Evolutionary conservation across 2,329 filamentous ascomycete genomes (phyloP).

Genomic region (Pseudogymnoascus sp.): DNA sequence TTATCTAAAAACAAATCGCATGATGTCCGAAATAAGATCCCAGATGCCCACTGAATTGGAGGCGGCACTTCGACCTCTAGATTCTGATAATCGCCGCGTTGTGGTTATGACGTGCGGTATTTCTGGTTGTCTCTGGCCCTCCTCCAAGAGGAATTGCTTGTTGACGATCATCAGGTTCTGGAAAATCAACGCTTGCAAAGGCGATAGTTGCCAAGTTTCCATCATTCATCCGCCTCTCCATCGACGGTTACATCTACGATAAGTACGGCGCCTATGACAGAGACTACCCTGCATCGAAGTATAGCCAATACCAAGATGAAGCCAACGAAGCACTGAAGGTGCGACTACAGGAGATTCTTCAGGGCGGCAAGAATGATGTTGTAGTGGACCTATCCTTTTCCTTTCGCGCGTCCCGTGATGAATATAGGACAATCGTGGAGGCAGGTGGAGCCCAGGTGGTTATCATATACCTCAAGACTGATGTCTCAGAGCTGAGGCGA

Average conservation of each 20-base stretch:
- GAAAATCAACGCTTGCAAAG: neutral
- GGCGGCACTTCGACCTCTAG: neutral
- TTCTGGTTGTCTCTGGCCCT: neutral
- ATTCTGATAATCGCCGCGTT: neutral
- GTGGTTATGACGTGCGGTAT: neutral
- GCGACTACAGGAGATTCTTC: neutral
- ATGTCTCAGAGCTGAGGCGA: neutral
- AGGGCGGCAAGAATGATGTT: neutral
- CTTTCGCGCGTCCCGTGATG: neutral
- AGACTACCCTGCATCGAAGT: neutral
- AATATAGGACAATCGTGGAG: neutral
- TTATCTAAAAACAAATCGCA: neutral
- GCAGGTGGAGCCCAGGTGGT: neutral
- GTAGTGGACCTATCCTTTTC: neutral
- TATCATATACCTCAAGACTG: neutral
- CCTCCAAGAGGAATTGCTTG: too few species aligned
- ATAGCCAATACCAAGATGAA: neutral
- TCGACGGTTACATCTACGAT: constrained; percentile 4
- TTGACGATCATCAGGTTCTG: neutral
- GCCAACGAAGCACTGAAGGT: constrained; percentile 2
- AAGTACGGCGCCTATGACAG: neutral
- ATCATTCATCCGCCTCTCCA: constrained; percentile 5
- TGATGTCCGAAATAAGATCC: neutral
- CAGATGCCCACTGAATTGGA: neutral
- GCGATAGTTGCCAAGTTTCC: neutral